Evolutionary conservation across 2,329 filamentous ascomycete species (phyloP).

Genomic region (Aspergillus fijiensis): DNA sequence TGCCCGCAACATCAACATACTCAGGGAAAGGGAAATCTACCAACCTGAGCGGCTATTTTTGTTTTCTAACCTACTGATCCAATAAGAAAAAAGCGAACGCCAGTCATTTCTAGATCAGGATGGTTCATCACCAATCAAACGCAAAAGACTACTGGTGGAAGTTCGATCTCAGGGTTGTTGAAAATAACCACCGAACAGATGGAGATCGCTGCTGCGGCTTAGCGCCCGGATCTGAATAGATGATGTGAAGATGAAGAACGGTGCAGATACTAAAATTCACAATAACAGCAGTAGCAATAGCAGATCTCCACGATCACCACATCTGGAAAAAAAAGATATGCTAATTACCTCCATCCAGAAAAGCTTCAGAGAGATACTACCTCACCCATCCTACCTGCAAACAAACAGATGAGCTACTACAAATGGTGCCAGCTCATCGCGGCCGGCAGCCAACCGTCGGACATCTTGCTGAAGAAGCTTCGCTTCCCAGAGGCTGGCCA

Average conservation of each 20-base stretch:
- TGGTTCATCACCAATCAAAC: background rate
- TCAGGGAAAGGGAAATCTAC: too few species aligned
- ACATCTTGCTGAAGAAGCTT: too few species aligned
- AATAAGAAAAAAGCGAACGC: background rate
- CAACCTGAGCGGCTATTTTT: background rate
- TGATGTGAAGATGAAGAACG: background rate
- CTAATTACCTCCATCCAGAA: background rate
- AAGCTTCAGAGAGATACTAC: background rate
- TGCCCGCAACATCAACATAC: too few species aligned
- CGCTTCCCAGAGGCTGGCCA: too few species aligned
- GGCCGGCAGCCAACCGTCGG: too few species aligned
- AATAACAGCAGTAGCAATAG: too few species aligned
- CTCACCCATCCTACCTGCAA: background rate
- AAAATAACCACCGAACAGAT: background rate
- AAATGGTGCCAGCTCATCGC: background rate
- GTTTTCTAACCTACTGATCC: background rate
- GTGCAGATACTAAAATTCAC: background rate
- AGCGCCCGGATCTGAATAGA: background rate
- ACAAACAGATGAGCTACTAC: too few species aligned
- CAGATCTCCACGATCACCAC: too few species aligned
- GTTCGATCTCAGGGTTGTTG: background rate
- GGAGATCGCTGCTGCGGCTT: background rate
- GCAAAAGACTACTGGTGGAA: background rate
- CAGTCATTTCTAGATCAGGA: background rate
- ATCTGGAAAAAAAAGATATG: too few species aligned